Evolutionary conservation across 805 yeast species (phyloP).

Genomic region (Candida lessepsii): DNA sequence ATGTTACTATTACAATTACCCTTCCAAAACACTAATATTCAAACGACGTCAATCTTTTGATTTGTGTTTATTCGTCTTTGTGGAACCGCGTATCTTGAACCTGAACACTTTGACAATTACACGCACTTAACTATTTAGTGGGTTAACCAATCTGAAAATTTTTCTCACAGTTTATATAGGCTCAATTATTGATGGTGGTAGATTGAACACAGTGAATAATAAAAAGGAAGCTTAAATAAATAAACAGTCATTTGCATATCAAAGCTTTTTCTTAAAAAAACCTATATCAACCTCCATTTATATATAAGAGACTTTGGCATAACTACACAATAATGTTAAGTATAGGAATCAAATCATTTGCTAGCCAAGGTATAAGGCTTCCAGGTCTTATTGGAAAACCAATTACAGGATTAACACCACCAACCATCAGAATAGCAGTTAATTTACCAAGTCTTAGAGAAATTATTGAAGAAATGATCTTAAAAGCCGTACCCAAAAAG

Average conservation of each 20-base stretch:
- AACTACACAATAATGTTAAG: background rate
- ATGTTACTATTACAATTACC: background rate
- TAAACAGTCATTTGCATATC: background rate
- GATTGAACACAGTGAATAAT: too few relatives aligned
- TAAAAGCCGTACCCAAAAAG: slow-evolving; percentile 92
- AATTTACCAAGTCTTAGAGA: slow-evolving; percentile 9
- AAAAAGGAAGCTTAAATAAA: background rate
- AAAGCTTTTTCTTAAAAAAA: too few relatives aligned
- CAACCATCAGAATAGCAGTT: slow-evolving; percentile 2
- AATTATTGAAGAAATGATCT: slow-evolving; percentile 53
- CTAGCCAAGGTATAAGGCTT: background rate
- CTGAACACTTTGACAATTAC: background rate
- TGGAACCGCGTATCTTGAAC: slow-evolving; percentile 4
- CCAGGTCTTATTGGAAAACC: slow-evolving; percentile 9
- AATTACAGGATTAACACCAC: background rate
- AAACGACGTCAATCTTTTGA: background rate
- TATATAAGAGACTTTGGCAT: background rate
- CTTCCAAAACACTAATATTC: background rate
- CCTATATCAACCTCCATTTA: too few relatives aligned
- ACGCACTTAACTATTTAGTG: slow-evolving; percentile 1
- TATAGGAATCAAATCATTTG: slow-evolving; percentile 3
- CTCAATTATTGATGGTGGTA: too few relatives aligned
- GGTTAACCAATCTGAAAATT: slow-evolving; percentile 7
- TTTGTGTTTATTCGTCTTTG: slow-evolving; percentile 8
- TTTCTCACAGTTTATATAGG: slow-evolving; percentile 3